These are phyloP conservation scores for Capsella bursapastoris DNA, from an alignment of 345 rosid genomes.

Conservation along the genomic window DNA sequence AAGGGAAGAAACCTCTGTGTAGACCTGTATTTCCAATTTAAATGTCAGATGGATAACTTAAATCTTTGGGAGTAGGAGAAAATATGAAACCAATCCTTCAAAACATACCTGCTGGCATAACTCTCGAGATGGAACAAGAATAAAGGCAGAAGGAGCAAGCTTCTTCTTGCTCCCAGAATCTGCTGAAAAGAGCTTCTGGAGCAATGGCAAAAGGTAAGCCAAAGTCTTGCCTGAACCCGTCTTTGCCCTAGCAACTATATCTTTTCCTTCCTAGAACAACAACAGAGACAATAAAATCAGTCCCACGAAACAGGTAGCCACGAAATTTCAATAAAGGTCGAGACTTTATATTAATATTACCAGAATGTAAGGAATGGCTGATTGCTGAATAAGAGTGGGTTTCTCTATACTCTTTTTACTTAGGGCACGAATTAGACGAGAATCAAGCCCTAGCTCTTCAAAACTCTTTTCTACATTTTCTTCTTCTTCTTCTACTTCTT, in stretches of 20 bases:
- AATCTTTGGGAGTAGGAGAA: not conserved
- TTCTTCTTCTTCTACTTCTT: slow-evolving; percentile 17
- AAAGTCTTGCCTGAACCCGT: slow-evolving; percentile 91
- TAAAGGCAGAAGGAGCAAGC: slow-evolving; percentile 71
- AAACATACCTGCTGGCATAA: slow-evolving; percentile 73
- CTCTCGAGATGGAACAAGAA: slow-evolving; percentile 85
- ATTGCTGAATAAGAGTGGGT: slow-evolving; percentile 78
- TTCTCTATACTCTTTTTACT: slow-evolving; percentile 67
- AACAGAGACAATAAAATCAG: not conserved
- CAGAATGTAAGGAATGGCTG: slow-evolving; percentile 71
- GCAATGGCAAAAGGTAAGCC: slow-evolving; percentile 84
- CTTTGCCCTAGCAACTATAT: slow-evolving; percentile 88
- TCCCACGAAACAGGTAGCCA: not conserved
- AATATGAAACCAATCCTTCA: not conserved
- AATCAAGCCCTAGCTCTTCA: slow-evolving; percentile 77
- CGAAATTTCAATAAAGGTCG: not conserved
- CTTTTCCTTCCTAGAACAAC: slow-evolving; percentile 73
- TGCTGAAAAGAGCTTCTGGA: slow-evolving; percentile 72
- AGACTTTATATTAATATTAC: slow-evolving; percentile 45
- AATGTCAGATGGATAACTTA: not conserved
- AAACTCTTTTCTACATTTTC: slow-evolving; percentile 63
- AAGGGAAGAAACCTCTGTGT: slow-evolving; percentile 62
- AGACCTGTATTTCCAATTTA: slow-evolving; percentile 54
- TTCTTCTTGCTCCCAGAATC: slow-evolving; percentile 53
- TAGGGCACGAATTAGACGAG: slow-evolving; percentile 77